Base-by-base conservation (phyloP, 73 alveolate species). In the Breviolum minutum region DNA sequence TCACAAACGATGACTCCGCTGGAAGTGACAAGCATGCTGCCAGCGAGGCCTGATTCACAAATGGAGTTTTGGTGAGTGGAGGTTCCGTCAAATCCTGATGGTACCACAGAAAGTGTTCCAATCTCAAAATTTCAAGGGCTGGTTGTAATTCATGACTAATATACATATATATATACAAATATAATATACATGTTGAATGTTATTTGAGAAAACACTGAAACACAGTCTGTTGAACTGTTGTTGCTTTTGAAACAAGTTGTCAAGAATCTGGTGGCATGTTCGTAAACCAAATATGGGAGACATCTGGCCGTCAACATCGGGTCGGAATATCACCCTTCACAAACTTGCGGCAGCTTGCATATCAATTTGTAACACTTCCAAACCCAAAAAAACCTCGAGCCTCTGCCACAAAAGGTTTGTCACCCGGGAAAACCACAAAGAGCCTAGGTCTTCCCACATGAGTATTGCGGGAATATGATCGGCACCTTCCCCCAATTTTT, bases 21-120 rank as follows among this genome's bases (percentile, higher is more conserved):
- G 89, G 89, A 30, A 81, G 89, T 40, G 89, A 68, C 64, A 81
- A 30, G 89, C 89, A 81, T n/a, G 89, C 89, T 8, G 69, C 64
- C 40, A 81, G 89, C 20, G 89, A 81, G 54, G 89, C 89, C 89
- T 81, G 86, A 9, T 17, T 8, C 60, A 77, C 17, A 5, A n/a
- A n/a, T 13, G 83, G 77, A 68, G 77, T 17, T 68, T 2, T 22
- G 77, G 77, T 76, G 8, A 24, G 82, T 16, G 81, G 10, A 71
- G 32, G 27, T 27, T 24, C 82, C 24, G 32, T 6, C 27, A 27
- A 10, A 71, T 71, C 82, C 27, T 0, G 82, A 71, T 71, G 32
- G 9, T 24, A 12, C 24, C 82, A 13, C 32, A 71, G 32, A 2
- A 24, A 26, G 14, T 27, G 7, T 71, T 3, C 82, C 32, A n/a